Percentiles rank a stretch among this genome's conserved stretches.
Conservation (phyloP, 768 basidiomycete genomes). For the Lentinula raphanica region DNA sequence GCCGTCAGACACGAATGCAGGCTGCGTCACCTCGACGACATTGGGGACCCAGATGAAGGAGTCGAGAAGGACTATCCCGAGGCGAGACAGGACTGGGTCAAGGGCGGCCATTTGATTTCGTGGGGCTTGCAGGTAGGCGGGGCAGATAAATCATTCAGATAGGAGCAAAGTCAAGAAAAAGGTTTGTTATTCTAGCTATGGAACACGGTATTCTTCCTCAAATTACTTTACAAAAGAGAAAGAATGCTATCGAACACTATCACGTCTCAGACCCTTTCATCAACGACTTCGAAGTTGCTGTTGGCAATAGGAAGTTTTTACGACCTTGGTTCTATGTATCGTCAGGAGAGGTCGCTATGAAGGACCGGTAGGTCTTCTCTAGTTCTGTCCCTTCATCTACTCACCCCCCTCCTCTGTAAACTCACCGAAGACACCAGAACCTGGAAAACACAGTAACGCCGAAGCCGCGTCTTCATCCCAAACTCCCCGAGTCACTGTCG, state of each 20-base stretch:
- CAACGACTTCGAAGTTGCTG: conserved; percentile 89
- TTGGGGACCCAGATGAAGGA: no score
- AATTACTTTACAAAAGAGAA: conserved; percentile 36
- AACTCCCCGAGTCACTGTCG: background rate
- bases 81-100: no score
- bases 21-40: no score
- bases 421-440: conserved; percentile 69
- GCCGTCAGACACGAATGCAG: no score
- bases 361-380: conserved; percentile 51
- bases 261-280: conserved; percentile 92
- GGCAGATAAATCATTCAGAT: conserved; percentile 31
- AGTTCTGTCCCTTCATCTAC: background rate
- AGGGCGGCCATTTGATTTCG: no score
- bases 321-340: conserved; percentile 93
- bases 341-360: conserved; percentile 80
- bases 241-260: conserved; percentile 71
- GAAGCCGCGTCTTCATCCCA: conserved; percentile 3
- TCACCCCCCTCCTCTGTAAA: conserved; percentile 28
- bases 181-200: conserved; percentile 11
- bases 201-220: no score
- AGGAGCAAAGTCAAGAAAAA: conserved; percentile 20
- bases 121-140: no score
- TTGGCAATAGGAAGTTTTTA: conserved; percentile 89
- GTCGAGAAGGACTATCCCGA: no score
- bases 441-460: conserved; percentile 40